Percentiles rank a stretch among this genome's conserved stretches.
Conservation (phyloP, 2,329 filamentous ascomycete genomes). For the Phialophora verrucosa region DNA sequence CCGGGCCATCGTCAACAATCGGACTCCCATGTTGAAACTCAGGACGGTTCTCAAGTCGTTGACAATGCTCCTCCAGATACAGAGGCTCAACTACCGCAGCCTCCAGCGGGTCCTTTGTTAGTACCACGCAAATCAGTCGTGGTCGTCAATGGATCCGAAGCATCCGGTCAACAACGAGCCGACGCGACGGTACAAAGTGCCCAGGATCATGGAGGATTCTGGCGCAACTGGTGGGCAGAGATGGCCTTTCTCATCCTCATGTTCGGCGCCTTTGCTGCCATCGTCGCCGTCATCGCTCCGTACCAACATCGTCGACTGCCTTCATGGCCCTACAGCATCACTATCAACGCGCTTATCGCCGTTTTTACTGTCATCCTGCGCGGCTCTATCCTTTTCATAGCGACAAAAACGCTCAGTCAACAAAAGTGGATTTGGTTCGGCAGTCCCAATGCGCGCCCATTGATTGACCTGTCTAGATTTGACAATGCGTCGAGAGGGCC, state of each 20-base stretch:
- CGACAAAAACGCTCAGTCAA: constrained; percentile 39
- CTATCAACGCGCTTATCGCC: constrained; percentile 16
- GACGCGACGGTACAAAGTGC: neutral
- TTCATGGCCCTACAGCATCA: constrained; percentile 15
- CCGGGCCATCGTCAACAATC: neutral
- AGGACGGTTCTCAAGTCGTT: neutral
- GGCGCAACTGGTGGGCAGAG: neutral
- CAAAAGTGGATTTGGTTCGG: constrained; percentile 41
- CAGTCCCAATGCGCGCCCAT: constrained; percentile 18
- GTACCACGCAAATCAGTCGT: constrained; percentile 2
- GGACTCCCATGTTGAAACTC: neutral
- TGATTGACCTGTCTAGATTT: constrained; percentile 39
- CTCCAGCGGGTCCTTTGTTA: neutral
- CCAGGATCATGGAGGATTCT: neutral
- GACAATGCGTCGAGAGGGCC: constrained; percentile 43
- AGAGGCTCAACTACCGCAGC: neutral
- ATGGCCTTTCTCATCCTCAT: constrained; percentile 5
- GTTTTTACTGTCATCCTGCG: constrained; percentile 14
- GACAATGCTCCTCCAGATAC: neutral
- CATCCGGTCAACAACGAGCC: neutral
- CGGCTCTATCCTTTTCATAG: constrained; percentile 4
- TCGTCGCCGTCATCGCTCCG: constrained; percentile 11
- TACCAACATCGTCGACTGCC: constrained; percentile 10
- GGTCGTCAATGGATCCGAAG: neutral
- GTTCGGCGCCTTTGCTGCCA: constrained; percentile 9